Evolutionary conservation across 768 basidiomycete genomes (phyloP).

Genomic region (Tephrocybe rancida): DNA sequence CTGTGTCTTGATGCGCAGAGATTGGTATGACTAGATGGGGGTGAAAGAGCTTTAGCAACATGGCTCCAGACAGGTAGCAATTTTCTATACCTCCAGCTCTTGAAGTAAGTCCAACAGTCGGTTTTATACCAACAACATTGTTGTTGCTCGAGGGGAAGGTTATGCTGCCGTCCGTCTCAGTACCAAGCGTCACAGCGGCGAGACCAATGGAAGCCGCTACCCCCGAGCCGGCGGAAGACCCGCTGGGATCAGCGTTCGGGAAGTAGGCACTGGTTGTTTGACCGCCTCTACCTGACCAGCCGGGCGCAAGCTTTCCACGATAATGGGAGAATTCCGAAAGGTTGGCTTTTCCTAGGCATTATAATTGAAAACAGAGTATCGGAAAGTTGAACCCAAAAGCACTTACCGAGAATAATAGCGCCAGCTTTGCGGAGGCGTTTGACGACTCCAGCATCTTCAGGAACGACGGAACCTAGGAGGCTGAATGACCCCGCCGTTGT

Average conservation of each 20-base stretch:
- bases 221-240: slow-evolving; percentile 61
- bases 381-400: not conserved
- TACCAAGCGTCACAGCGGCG: slow-evolving; percentile 45
- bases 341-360: slow-evolving; percentile 53
- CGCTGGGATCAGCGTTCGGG: slow-evolving; percentile 54
- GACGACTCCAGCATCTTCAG: slow-evolving; percentile 48
- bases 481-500: slow-evolving; percentile 49
- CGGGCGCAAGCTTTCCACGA: slow-evolving; percentile 45
- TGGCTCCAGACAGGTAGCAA: not conserved
- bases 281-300: slow-evolving; percentile 37
- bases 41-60: not conserved
- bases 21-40: slow-evolving; percentile 62
- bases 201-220: slow-evolving; percentile 55
- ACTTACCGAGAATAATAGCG: slow-evolving; percentile 45
- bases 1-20: slow-evolving; percentile 57
- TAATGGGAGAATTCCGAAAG: slow-evolving; percentile 57
- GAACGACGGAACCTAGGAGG: slow-evolving; percentile 44
- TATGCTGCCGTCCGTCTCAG: slow-evolving; percentile 59
- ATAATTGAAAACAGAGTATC: not conserved
- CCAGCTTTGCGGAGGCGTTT: slow-evolving; percentile 44
- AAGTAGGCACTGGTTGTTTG: slow-evolving; percentile 23
- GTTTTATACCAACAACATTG: slow-evolving; percentile 61
- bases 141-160: slow-evolving; percentile 53
- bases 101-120: slow-evolving; percentile 61
- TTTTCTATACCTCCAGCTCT: slow-evolving; percentile 51